Evolutionary conservation across 345 rosid species (phyloP), one percentile per base, ranked within the genome.

Genomic region (Eucalyptus regnans): DNA sequence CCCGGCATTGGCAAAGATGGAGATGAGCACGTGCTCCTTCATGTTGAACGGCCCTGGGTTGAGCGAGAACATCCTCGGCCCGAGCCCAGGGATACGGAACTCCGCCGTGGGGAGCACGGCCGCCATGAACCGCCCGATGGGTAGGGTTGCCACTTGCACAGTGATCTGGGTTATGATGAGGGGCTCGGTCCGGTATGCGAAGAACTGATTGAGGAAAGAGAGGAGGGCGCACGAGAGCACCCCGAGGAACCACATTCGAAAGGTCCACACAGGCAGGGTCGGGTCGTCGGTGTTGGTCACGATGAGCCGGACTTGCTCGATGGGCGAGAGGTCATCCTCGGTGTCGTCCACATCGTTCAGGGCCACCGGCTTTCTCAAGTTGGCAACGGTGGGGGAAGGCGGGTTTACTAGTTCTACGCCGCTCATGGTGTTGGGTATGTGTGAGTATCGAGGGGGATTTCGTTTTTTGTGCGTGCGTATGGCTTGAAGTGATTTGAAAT

Each of bases 1-100:
- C 41, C 90, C 58, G 23, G 90, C 90, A 71, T 89, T 89, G n/a
- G 88, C 90, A 49, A 89, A 89, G 83, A 89, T 89, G 6, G 90
- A 62, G 52, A 89, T 89, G 25, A 89, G 90, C 22, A 89, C 90
- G 5, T 86, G 90, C 52, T 89, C 90, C 88, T 89, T 89, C 23
- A 89, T 37, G 85, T 89, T 89, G 50, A 89, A 89, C 8, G 90
- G 90, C 6, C 90, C 88, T 3, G 90, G 90, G 86, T 86, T 89
- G 85, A 89, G 52, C 2, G 90, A 89, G 83, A 86, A 86, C 49
- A 41, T 29, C 87, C 90, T 22, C 49, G 50, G 33, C 11, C 90
- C 88, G 49, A 86, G 22, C 68, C 90, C 90, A 4, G 88, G 88
- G 27, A 89, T 17, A 17, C 68, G 50, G 88, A 89, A 89, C 62